These are phyloP conservation scores for Amylostereum areolatum DNA, from an alignment of 1,284 basidiomycete species.

Conservation along the genomic window DNA sequence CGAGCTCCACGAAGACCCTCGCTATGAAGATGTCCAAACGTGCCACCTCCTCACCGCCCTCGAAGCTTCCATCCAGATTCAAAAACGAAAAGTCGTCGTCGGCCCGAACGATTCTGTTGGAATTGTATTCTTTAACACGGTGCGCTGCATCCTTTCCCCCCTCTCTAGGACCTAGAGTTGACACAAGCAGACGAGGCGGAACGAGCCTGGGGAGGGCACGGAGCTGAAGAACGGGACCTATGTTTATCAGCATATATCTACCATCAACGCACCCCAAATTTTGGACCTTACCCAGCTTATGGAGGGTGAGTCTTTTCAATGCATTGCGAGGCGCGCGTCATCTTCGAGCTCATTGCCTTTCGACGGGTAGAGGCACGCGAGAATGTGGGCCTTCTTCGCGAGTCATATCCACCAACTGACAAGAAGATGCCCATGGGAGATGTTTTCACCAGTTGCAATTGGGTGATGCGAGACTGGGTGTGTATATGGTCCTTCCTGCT, in stretches of 20 bases:
- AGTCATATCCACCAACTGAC: constrained; percentile 56
- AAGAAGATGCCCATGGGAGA: constrained; percentile 70
- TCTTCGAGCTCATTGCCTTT: too few relatives aligned
- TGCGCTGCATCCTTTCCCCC: constrained; percentile 32
- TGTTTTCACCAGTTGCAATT: constrained; percentile 83
- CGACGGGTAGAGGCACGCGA: constrained; percentile 40
- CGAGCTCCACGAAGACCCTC: constrained; percentile 54
- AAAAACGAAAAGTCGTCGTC: constrained; percentile 85
- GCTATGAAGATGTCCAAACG: constrained; percentile 55
- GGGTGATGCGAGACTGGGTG: constrained; percentile 84
- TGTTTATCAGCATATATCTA: constrained; percentile 71
- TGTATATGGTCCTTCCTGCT: constrained; percentile 14
- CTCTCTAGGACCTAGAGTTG: constrained; percentile 3
- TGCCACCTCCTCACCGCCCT: constrained; percentile 68
- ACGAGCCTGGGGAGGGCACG: constrained; percentile 48
- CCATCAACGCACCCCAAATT: constrained; percentile 77
- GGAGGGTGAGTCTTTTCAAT: constrained; percentile 48
- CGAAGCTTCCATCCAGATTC: constrained; percentile 77
- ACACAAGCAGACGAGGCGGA: constrained; percentile 28
- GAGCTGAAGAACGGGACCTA: constrained; percentile 74
- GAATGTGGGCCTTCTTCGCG: constrained; percentile 46
- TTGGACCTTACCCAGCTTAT: constrained; percentile 67
- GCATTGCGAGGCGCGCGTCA: too few relatives aligned
- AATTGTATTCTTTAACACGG: constrained; percentile 89
- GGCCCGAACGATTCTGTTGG: constrained; percentile 88